These are phyloP conservation scores for Syzygium aqueum DNA, from an alignment of 345 rosid species.

Conservation along the genomic window DNA sequence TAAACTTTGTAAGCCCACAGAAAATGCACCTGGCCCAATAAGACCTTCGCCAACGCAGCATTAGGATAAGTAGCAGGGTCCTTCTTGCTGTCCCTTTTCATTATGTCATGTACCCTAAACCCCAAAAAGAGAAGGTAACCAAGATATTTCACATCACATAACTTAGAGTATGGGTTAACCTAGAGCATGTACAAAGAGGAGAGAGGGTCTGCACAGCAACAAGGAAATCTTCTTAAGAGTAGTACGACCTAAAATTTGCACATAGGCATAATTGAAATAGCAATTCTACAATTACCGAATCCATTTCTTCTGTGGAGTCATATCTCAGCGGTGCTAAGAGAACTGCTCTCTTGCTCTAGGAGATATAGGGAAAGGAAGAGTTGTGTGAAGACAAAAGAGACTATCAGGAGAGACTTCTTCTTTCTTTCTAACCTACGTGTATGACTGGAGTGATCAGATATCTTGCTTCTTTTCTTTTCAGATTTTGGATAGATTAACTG, in stretches of 20 bases:
- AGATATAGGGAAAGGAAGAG: background rate
- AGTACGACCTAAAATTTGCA: background rate
- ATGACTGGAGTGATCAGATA: background rate
- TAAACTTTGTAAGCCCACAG: background rate
- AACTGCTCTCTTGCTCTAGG: background rate
- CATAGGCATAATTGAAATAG: background rate
- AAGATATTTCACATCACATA: background rate
- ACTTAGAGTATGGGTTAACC: background rate
- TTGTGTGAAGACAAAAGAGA: background rate
- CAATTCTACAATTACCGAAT: background rate
- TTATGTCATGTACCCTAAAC: conserved; percentile 78
- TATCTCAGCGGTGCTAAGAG: background rate
- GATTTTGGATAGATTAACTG: background rate
- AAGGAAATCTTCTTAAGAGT: background rate
- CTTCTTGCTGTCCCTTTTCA: conserved; percentile 70
- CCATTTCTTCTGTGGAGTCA: background rate
- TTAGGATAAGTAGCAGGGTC: conserved; percentile 64
- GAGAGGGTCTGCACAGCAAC: background rate
- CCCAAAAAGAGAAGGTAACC: conserved; percentile 4
- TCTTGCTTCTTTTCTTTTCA: background rate
- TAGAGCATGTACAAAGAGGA: background rate
- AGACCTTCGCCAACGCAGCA: conserved; percentile 70
- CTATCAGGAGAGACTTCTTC: background rate
- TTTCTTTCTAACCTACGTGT: background rate
- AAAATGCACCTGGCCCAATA: conserved; percentile 59